phyloP scores from a whole-genome alignment of 352 stramenopile genomes.

The Phytopythium mirpurense region DNA sequence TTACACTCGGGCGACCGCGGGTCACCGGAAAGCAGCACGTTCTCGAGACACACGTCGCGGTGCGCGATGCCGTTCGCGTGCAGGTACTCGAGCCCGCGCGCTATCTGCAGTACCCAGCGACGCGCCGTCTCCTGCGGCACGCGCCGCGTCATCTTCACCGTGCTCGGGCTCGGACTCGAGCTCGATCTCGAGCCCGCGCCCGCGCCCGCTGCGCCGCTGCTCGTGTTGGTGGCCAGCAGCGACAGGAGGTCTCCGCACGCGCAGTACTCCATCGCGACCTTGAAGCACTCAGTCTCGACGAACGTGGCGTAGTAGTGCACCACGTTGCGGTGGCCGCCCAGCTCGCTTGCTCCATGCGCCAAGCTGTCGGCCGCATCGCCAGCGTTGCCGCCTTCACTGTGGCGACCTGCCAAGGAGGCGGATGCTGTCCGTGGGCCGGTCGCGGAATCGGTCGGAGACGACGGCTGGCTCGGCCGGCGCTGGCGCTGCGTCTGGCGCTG shows the following conservation, averaged over 20 bases:
- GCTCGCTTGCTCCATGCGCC: too few species aligned
- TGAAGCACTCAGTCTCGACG: constrained; percentile 35
- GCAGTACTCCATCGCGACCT: constrained; percentile 64
- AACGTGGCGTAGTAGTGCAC: constrained; percentile 40
- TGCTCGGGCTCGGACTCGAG: constrained; percentile 1
- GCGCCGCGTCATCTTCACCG: constrained; percentile 5
- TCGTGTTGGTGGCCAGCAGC: constrained; percentile 18
- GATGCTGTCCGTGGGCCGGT: too few species aligned
- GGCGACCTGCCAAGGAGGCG: neutral
- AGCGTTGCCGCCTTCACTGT: neutral
- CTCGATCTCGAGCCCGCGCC: too few species aligned
- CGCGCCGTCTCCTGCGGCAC: constrained; percentile 35
- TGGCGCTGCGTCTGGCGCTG: neutral
- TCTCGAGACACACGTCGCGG: constrained; percentile 51
- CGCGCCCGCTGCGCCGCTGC: constrained; percentile 9
- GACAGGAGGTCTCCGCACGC: constrained; percentile 38
- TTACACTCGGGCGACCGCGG: constrained; percentile 47
- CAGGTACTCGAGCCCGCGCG: constrained; percentile 32
- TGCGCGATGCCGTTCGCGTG: constrained; percentile 41
- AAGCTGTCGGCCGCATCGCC: neutral
- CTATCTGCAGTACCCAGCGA: constrained; percentile 36
- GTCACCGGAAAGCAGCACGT: constrained; percentile 41
- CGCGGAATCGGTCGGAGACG: neutral
- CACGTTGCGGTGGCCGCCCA: constrained; percentile 36
- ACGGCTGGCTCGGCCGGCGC: constrained; percentile 8